phyloP scores from a whole-genome alignment of 176 grass and related monocot species.

The Areca catechu region DNA sequence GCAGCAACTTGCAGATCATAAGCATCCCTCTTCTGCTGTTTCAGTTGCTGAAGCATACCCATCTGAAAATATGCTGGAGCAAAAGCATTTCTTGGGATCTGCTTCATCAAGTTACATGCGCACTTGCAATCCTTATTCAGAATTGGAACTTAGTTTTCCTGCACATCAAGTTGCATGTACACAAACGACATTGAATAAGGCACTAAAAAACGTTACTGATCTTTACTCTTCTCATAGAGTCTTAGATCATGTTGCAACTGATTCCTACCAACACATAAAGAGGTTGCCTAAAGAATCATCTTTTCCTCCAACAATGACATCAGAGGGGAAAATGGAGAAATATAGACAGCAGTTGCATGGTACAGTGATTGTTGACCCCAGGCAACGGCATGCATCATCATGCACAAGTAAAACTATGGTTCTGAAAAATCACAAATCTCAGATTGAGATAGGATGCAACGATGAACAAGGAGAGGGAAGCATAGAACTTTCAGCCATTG shows the following conservation, averaged over 20 bases:
- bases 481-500: constrained; percentile 21
- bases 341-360: constrained; percentile 16
- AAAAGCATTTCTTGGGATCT: constrained; percentile 38
- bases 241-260: background rate
- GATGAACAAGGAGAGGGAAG: constrained; percentile 22
- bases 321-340: constrained; percentile 32
- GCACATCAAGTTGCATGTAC: constrained; percentile 30
- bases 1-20: constrained; percentile 37
- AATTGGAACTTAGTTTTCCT: constrained; percentile 30
- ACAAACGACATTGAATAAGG: constrained; percentile 17
- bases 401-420: constrained; percentile 27
- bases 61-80: constrained; percentile 34
- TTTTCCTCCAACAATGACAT: constrained; percentile 21
- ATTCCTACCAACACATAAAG: background rate
- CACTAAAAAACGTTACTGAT: background rate
- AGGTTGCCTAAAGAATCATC: background rate
- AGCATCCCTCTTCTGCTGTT: constrained; percentile 18
- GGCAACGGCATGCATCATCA: constrained; percentile 28
- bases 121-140: constrained; percentile 48
- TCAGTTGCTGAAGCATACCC: constrained; percentile 34
- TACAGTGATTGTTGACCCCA: constrained; percentile 17
- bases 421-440: constrained; percentile 26
- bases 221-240: background rate
- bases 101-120: constrained; percentile 49
- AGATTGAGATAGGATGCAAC: constrained; percentile 25